A percentile compares a stretch with the other conserved stretches of the same genome.
phyloP scores from a whole-genome alignment of 2,329 filamentous ascomycete species.

The Thielaviopsis musarum region DNA sequence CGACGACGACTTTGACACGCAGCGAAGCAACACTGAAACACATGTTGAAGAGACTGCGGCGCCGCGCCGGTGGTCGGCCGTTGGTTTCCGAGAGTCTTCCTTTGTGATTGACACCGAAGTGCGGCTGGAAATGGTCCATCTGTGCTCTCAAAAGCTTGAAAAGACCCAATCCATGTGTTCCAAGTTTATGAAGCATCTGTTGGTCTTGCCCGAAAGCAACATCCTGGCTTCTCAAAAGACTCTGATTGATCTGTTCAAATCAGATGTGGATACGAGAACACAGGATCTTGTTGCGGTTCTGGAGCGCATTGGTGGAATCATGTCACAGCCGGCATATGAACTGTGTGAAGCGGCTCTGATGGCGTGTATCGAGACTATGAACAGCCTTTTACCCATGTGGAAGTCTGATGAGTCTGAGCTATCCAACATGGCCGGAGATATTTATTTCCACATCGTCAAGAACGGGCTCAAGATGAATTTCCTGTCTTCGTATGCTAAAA shows the following conservation, averaged over 20 bases:
- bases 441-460: constrained; percentile 65
- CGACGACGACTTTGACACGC: constrained; percentile 47
- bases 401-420: constrained; percentile 40
- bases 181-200: constrained; percentile 26
- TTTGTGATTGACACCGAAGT: constrained; percentile 4
- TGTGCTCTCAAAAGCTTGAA: background rate
- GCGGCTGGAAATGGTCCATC: constrained; percentile 1
- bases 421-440: constrained; percentile 48
- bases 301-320: constrained; percentile 32
- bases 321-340: constrained; percentile 43
- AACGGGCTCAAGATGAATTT: constrained; percentile 48
- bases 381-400: constrained; percentile 48
- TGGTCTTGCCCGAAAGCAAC: constrained; percentile 34
- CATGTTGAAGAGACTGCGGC: background rate
- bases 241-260: constrained; percentile 34
- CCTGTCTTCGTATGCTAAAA: constrained; percentile 52
- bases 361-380: constrained; percentile 50
- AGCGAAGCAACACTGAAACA: constrained; percentile 30
- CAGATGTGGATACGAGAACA: constrained; percentile 32
- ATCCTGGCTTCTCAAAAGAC: constrained; percentile 34
- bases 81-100: background rate
- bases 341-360: constrained; percentile 59
- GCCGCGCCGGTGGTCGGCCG: background rate
- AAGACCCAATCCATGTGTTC: background rate
- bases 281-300: constrained; percentile 32